Evolutionary conservation across 306 rosid species (phyloP).

Genomic region (Vicia villosa): DNA sequence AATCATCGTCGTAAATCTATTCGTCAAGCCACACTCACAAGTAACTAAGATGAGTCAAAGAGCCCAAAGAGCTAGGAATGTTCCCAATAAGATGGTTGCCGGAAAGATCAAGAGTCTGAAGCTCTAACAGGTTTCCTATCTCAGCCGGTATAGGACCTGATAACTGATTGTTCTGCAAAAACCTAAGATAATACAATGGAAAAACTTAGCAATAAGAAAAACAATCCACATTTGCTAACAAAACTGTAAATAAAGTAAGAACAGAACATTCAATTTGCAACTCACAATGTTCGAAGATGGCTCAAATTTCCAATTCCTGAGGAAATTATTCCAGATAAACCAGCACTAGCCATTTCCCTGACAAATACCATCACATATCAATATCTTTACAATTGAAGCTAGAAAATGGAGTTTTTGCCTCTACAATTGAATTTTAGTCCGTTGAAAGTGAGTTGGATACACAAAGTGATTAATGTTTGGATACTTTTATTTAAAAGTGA

Average conservation of each 20-base stretch:
- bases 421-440: background rate
- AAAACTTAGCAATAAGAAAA: slow-evolving; percentile 23
- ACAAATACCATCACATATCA: slow-evolving; percentile 22
- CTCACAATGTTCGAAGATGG: slow-evolving; percentile 83
- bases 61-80: slow-evolving; percentile 82
- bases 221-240: background rate
- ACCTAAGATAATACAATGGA: slow-evolving; percentile 51
- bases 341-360: slow-evolving; percentile 80
- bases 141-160: slow-evolving; percentile 81
- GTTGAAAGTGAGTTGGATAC: too few relatives aligned
- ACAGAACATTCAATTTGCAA: slow-evolving; percentile 23
- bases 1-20: slow-evolving; percentile 9
- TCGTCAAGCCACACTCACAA: slow-evolving; percentile 70
- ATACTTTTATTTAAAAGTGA: too few relatives aligned
- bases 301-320: slow-evolving; percentile 83
- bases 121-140: slow-evolving; percentile 75
- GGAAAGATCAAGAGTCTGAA: slow-evolving; percentile 87
- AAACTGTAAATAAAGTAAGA: background rate
- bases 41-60: slow-evolving; percentile 77
- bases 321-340: slow-evolving; percentile 78
- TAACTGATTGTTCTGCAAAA: slow-evolving; percentile 80
- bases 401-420: background rate
- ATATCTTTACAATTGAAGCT: background rate
- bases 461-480: too few relatives aligned
- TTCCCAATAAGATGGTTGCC: slow-evolving; percentile 74